phyloP scores from a whole-genome alignment of 1,139 yeast genomes.

The Eremothecium sinecaudum region DNA sequence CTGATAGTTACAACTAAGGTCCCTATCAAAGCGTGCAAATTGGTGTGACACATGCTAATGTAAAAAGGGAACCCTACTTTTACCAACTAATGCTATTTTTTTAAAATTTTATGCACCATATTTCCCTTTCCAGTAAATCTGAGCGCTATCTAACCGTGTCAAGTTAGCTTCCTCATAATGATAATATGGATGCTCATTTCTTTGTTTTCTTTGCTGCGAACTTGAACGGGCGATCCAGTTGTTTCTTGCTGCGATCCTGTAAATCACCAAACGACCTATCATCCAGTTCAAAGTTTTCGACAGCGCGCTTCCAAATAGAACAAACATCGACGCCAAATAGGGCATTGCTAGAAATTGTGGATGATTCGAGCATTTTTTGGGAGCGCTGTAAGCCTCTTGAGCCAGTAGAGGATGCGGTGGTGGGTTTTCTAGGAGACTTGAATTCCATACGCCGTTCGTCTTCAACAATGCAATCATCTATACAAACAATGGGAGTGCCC shows the following conservation, averaged over 20 bases:
- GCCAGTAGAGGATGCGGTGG: conserved; percentile 2
- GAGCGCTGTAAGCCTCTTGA: conserved; percentile 4
- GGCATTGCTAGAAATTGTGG: conserved; percentile 31
- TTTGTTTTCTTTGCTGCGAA: too few relatives aligned
- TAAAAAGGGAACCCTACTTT: too few relatives aligned
- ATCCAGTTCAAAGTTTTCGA: conserved; percentile 26
- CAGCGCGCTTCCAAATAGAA: conserved; percentile 48
- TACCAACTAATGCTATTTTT: too few relatives aligned
- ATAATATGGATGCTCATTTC: too few relatives aligned
- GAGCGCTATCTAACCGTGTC: too few relatives aligned
- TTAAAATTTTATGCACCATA: not conserved
- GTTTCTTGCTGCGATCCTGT: conserved; percentile 1
- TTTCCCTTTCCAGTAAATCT: not conserved
- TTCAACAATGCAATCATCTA: conserved; percentile 10
- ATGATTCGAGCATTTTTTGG: conserved; percentile 11
- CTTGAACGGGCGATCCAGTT: conserved; percentile 6
- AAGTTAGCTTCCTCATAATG: too few relatives aligned
- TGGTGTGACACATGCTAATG: too few relatives aligned
- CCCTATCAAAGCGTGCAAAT: too few relatives aligned
- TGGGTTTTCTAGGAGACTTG: conserved; percentile 6
- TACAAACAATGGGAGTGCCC: conserved; percentile 7
- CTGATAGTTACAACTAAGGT: not conserved
- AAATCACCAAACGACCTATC: conserved; percentile 3
- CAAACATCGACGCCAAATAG: conserved; percentile 50
- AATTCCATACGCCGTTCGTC: conserved; percentile 5